Evolutionary conservation across 768 basidiomycete genomes (phyloP), one percentile per base, ranked within the genome.

Genomic region (Leccinum obscurum): DNA sequence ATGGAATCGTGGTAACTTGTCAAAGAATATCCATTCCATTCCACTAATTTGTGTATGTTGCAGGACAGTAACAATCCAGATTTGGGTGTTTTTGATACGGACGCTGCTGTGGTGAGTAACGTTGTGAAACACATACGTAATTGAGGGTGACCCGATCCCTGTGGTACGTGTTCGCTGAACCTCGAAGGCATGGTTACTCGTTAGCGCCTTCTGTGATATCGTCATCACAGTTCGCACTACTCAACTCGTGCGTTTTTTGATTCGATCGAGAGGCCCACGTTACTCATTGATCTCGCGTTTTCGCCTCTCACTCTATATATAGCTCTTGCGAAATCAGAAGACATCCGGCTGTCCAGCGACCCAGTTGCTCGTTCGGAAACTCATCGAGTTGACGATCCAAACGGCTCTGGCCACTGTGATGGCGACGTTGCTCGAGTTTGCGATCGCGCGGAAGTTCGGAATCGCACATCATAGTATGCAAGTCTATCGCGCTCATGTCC

Each of bases 311-410:
- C 54, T n/a, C n/a, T n/a, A 9, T 41, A n/a, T 32, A 15, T 30
- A 61, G 55, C 59, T 62, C 35, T 56, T 56, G 37, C 54, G 51
- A 32, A 44, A 51, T 20, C 39, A 15, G 6, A 34, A 26, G 6
- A 34, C 17, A 55, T 53, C 59, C 7, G 9, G 13, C 32, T 50
- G 28, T 44, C 50, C 2, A 14, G 51, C 37, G n/a, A 64, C 60
- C 44, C 63, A 62, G 8, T 51, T 54, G 6, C 56, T 58, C 24
- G 48, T 64, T 35, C 52, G 51, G n/a, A 62, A 57, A 41, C 62
- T 62, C 28, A 17, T 62, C 39, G 61, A 62, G 51, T 51, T 62
- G 24, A 62, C 62, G 20, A 61, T 62, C 51, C 60, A 62, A 52
- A 62, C 62, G 4, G 62, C 55, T 6, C 30, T 63, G 10, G 61